These are phyloP conservation scores for Lumnitzera racemosa DNA, from an alignment of 345 rosid species.

Conservation along the genomic window DNA sequence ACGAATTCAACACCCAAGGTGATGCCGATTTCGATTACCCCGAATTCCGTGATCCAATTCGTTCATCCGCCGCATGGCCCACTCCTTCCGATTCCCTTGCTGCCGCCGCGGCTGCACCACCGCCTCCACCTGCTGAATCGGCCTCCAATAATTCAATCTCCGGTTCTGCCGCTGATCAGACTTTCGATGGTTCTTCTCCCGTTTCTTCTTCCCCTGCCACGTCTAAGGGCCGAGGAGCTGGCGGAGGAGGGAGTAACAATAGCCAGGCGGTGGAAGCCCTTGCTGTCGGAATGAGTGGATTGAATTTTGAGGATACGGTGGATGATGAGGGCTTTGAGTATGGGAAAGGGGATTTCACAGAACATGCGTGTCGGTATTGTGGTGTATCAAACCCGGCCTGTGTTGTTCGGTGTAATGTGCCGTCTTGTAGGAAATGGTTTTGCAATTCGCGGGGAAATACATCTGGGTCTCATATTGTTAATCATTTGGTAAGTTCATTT, in stretches of 20 bases:
- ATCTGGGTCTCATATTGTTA: slow-evolving; percentile 97
- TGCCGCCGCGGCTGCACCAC: slow-evolving; percentile 17
- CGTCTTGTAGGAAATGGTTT: slow-evolving; percentile 98
- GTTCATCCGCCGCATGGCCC: slow-evolving; percentile 77
- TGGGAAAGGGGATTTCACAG: slow-evolving; percentile 76
- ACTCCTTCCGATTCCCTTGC: slow-evolving; percentile 83
- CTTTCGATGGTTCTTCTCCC: slow-evolving; percentile 43
- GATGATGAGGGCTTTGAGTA: slow-evolving; percentile 73
- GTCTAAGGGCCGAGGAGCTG: slow-evolving; percentile 32
- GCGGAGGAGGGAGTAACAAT: slow-evolving; percentile 18
- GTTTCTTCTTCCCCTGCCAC: slow-evolving; percentile 36
- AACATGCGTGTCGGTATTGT: slow-evolving; percentile 93
- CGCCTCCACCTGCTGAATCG: no score
- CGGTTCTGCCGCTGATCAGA: slow-evolving; percentile 27
- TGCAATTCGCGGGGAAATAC: slow-evolving; percentile 99
- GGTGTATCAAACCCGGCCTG: slow-evolving; percentile 98
- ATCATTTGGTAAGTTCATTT: slow-evolving; percentile 72
- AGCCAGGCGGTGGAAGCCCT: slow-evolving; percentile 57
- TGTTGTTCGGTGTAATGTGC: slow-evolving; percentile 94
- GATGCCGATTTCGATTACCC: slow-evolving; percentile 96
- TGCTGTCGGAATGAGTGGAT: slow-evolving; percentile 64
- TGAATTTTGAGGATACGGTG: slow-evolving; percentile 93
- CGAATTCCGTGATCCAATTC: slow-evolving; percentile 48
- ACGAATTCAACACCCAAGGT: slow-evolving; percentile 95
- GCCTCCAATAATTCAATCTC: slow-evolving; percentile 15